Percentiles rank a stretch among this genome's conserved stretches.
Conservation (phyloP, 345 rosid genomes). For the Eucalyptus pumila region DNA sequence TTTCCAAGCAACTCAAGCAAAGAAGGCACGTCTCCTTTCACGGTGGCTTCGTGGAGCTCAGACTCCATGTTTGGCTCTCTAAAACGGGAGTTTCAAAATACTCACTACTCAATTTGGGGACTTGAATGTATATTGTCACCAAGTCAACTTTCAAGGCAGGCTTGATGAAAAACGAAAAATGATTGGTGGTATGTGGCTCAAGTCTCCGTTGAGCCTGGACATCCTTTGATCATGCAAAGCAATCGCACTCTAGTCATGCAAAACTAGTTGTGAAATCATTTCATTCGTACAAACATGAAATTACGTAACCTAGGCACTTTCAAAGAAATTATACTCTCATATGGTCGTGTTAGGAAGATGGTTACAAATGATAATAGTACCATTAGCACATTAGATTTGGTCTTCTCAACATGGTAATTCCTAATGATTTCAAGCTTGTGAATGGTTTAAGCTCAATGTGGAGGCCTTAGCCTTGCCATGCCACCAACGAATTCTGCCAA, state of each 20-base stretch:
- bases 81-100: neutral
- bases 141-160: too few relatives aligned
- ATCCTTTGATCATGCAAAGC: neutral
- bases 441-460: neutral
- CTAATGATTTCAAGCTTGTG: neutral
- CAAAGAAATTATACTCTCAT: too few relatives aligned
- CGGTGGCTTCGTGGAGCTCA: neutral
- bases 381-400: neutral
- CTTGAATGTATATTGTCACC: too few relatives aligned
- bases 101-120: neutral
- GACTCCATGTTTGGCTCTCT: neutral
- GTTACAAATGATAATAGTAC: too few relatives aligned
- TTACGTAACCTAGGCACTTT: neutral
- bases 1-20: neutral
- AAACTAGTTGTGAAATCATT: neutral
- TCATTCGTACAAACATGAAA: neutral
- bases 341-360: too few relatives aligned
- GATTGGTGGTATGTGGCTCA: too few relatives aligned
- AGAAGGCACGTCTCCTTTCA: neutral
- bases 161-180: too few relatives aligned
- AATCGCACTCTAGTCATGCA: neutral
- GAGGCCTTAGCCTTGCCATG: neutral
- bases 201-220: neutral
- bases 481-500: neutral
- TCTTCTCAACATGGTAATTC: neutral